Conservation (phyloP, 176 grass and related monocot species). For the Avena sativa region DNA sequence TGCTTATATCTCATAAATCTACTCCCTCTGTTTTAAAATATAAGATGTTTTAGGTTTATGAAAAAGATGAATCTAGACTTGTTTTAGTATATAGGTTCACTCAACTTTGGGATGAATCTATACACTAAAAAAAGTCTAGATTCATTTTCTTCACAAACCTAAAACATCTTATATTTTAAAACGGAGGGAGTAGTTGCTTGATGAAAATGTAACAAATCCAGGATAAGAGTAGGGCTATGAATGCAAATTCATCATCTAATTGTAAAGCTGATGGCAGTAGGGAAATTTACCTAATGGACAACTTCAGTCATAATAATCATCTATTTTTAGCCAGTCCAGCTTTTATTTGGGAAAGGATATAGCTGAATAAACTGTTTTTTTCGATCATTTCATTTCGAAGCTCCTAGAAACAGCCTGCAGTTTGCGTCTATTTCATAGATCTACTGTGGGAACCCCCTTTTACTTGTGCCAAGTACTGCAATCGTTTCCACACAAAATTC, state of each 20-base stretch:
- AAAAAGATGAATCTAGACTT: too few species aligned
- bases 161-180: too few species aligned
- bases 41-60: too few species aligned
- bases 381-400: slow-evolving; percentile 11
- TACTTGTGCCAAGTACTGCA: neutral
- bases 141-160: too few species aligned
- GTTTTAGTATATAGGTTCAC: too few species aligned
- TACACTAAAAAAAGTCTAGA: too few species aligned
- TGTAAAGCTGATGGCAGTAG: neutral
- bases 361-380: neutral
- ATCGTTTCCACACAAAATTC: neutral
- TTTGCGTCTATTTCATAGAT: slow-evolving; percentile 13
- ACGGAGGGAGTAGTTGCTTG: neutral
- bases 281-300: neutral
- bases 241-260: neutral
- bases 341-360: neutral
- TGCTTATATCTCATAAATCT: neutral
- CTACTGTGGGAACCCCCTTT: neutral
- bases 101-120: too few species aligned
- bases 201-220: slow-evolving; percentile 27
- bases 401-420: neutral
- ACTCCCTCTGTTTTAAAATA: too few species aligned
- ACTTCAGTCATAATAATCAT: neutral
- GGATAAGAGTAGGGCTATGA: slow-evolving; percentile 1
- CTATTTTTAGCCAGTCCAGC: neutral